Conservation (phyloP, 495 filamentous ascomycete genomes). For the Aspergillus cavernicola region DNA sequence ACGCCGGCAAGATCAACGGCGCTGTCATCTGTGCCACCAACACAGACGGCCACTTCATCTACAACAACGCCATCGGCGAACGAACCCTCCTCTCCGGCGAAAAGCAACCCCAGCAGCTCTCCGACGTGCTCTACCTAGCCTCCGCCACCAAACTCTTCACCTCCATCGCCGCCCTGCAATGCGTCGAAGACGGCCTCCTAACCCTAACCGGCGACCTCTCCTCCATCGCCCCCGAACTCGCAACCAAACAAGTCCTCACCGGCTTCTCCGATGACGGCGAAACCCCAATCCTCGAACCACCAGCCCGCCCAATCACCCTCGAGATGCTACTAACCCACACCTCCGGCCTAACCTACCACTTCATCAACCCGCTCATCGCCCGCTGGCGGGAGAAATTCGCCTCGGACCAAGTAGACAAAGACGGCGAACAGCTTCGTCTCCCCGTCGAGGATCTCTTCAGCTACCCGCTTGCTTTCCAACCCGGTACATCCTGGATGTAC, state of each 20-base stretch:
- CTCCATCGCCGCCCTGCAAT: background rate
- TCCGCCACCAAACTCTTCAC: background rate
- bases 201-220: background rate
- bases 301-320: background rate
- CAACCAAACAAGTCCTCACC: background rate
- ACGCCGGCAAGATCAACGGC: too few relatives aligned
- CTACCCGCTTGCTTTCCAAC: conserved; percentile 38
- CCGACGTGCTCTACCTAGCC: background rate
- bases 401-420: too few relatives aligned
- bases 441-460: background rate
- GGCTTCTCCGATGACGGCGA: background rate
- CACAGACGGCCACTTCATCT: too few relatives aligned
- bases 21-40: too few relatives aligned
- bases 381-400: too few relatives aligned
- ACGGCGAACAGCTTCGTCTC: background rate
- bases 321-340: background rate
- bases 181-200: background rate
- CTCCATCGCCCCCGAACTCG: background rate
- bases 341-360: too few relatives aligned
- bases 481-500: conserved; percentile 42
- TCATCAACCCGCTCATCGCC: too few relatives aligned
- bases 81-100: too few relatives aligned
- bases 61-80: too few relatives aligned
- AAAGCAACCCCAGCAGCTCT: too few relatives aligned
- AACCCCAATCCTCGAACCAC: background rate